phyloP scores from a whole-genome alignment of 805 yeast genomes.

The Saturnispora diversa region DNA sequence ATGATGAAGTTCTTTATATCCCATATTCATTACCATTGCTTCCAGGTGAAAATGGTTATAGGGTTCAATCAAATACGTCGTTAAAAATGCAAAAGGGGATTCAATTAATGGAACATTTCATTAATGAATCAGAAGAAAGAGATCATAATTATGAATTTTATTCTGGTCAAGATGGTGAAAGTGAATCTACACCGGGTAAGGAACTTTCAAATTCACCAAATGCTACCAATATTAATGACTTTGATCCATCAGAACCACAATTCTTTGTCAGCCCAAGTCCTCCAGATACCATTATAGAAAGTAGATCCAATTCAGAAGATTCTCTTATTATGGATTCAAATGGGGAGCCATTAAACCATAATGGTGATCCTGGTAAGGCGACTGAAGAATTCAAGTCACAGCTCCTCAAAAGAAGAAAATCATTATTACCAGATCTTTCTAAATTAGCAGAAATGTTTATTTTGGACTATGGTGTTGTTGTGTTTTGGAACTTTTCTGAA shows the following conservation, averaged over 20 bases:
- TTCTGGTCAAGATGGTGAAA: conserved; percentile 58
- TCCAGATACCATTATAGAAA: conserved; percentile 25
- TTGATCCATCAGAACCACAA: conserved; percentile 91
- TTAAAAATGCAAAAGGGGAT: conserved; percentile 33
- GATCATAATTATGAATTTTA: conserved; percentile 91
- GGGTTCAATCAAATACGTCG: conserved; percentile 63
- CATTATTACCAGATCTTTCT: conserved; percentile 36
- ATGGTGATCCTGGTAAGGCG: not conserved
- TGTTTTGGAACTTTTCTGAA: conserved; percentile 94
- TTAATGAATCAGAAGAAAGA: conserved; percentile 73
- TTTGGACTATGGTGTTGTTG: conserved; percentile 90
- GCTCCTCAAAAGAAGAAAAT: conserved; percentile 11
- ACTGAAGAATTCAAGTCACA: conserved; percentile 2
- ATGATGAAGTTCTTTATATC: conserved; percentile 89
- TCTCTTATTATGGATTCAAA: not conserved
- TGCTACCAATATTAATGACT: conserved; percentile 34
- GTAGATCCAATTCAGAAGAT: conserved; percentile 5
- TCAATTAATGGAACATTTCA: conserved; percentile 61
- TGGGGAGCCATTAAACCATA: not conserved
- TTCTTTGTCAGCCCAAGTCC: conserved; percentile 51
- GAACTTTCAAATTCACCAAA: conserved; percentile 9
- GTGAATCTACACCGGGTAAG: conserved; percentile 19
- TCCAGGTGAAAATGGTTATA: conserved; percentile 73
- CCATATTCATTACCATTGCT: conserved; percentile 81
- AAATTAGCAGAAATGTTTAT: conserved; percentile 84